A percentile compares a stretch with the other conserved stretches of the same genome.
These are phyloP conservation scores for Lactuca sativa DNA, from an alignment of 129 eudicot genomes.

Conservation along the genomic window DNA sequence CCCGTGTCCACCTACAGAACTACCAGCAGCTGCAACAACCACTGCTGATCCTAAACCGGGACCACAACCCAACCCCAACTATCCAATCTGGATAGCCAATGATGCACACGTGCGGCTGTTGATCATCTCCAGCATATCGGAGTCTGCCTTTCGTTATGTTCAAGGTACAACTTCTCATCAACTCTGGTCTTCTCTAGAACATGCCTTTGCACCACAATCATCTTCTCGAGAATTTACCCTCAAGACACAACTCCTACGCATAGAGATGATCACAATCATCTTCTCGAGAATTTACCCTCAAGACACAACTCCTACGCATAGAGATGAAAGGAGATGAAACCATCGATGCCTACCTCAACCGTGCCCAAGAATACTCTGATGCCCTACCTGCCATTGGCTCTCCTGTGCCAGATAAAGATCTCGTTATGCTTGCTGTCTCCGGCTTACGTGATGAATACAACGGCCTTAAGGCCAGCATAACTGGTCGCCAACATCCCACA, in stretches of 20 bases:
- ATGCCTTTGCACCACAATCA: background rate
- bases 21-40: too few relatives aligned
- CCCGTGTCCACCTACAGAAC: too few relatives aligned
- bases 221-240: background rate
- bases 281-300: background rate
- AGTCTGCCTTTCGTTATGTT: too few relatives aligned
- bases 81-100: too few relatives aligned
- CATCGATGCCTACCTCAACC: background rate
- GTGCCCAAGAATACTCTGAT: background rate
- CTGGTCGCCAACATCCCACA: background rate
- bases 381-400: background rate
- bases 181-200: background rate
- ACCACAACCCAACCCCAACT: too few relatives aligned
- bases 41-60: too few relatives aligned
- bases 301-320: background rate
- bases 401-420: background rate
- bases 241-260: background rate
- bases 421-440: background rate
- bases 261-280: background rate
- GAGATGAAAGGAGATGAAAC: background rate
- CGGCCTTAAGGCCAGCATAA: background rate
- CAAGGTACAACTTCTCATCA: background rate
- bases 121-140: too few relatives aligned
- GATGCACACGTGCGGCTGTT: too few relatives aligned
- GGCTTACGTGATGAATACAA: background rate